Base-by-base conservation (phyloP, 192 early-diverging fungal genomes). In the Backusella westeae region DNA sequence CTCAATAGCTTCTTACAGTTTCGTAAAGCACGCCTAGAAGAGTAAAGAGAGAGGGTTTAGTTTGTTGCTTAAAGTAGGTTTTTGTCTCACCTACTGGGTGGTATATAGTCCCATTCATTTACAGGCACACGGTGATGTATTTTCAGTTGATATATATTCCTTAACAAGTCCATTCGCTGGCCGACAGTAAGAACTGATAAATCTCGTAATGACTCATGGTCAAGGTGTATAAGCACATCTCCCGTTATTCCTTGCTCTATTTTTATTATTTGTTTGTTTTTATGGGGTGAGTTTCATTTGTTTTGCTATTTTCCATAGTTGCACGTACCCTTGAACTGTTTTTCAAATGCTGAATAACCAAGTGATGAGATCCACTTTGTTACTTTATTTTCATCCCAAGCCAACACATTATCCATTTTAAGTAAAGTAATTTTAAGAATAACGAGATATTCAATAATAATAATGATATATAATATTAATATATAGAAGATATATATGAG, bases 131-230 rank as follows among this genome's bases (percentile, higher is more conserved):
- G 89, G 71, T 95, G 87, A 42, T 89, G 86, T 70, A 93, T 79
- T 82, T 97, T 96, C 21, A 95, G 79, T 56, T 93, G 89, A 69
- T 96, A 96, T 67, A 99, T 92, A 12, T 94, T 92, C 73, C 93
- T 94, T 52, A 99, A 87, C n/a, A 99, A 87, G n/a, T 90, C 84
- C 29, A 98, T 86, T 34, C 97, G 86, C 56, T 94, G 92, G 2
- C 97, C 97, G 17, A 98, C 90, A 2, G 95, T 93, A 63, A 84
- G 85, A 56, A 99, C 89, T 6, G 90, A 92, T 67, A 99, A 82
- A 75, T 97, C 96, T 81, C 93, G 94, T 72, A 99, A 86, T 39
- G 97, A 88, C 59, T 92, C 94, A 83, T 98, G 96, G 83, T 97
- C 95, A 21, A 97, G 90, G 78, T 94, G 90, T 39, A 95, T 82